Base-by-base conservation (phyloP, 2,329 filamentous ascomycete genomes). In the Penicillium vulpinum region DNA sequence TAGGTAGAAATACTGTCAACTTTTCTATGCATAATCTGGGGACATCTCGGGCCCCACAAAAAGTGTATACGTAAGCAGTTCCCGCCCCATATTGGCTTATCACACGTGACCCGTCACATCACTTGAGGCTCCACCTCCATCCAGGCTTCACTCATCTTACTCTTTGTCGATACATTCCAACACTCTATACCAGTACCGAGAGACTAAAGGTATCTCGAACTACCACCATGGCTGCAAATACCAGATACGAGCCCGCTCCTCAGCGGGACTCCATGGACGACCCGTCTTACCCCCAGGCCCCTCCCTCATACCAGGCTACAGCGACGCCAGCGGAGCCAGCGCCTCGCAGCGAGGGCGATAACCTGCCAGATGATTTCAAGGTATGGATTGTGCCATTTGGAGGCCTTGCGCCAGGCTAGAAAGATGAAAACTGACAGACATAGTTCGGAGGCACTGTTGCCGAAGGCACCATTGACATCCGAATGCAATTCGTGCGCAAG, bases 291-390 rank as follows among this genome's bases (percentile, higher is more conserved):
- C 83, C 87, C 56, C 87, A 91, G 70, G 83, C 92, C 70, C 92
- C 93, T 64, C 93, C 93, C 21, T 90, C 90, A 59, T 97, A 97
- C 80, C 83, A 85, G 72, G 79, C 77, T 58, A 81, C 83, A 60
- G 82, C 85, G 36, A 79, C 83, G 38, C 84, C 67, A 56, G 63
- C 85, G 36, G 80, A 84, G 39, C 84, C 67, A 55, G 62, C 66
- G 43, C 86, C 91, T 50, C 86, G 92, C 67, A 84, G 82, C 72
- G 92, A 92, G 75, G 86, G 92, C 71, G 93, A 97, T 77, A 95
- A 97, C 70, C 74, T 97, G 43, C 93, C 93, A 1, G 93, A 97
- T 79, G 93, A 97, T 77, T 97, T 97, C 86, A 97, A 97, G 84
- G 88, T 90, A 72, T 47, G 62, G 15, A 13, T 24, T 5, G 41